phyloP scores from a whole-genome alignment of 768 basidiomycete species.

The Sistotremastrum niveocremeum region DNA sequence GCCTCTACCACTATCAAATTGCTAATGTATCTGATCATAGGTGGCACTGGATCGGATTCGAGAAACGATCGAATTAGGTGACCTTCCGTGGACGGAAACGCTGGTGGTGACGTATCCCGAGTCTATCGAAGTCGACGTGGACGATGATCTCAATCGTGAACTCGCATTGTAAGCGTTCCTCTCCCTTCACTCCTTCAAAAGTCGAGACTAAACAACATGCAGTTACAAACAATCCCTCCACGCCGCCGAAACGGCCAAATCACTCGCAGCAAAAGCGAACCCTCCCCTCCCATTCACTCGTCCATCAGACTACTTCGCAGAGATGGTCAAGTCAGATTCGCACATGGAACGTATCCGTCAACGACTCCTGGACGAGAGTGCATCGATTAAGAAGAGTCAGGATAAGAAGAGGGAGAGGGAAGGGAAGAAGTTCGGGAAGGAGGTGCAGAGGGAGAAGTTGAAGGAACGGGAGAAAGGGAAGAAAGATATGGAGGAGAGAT shows the following conservation, averaged over 20 bases:
- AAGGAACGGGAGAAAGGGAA: conserved; percentile 81
- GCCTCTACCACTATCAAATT: not conserved
- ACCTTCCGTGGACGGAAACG: conserved; percentile 77
- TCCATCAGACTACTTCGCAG: conserved; percentile 90
- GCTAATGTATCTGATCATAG: conserved; percentile 21
- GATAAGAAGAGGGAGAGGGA: conserved; percentile 85
- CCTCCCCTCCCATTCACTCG: conserved; percentile 70
- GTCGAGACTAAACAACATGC: conserved; percentile 4
- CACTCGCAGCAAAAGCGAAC: conserved; percentile 64
- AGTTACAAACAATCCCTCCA: conserved; percentile 96
- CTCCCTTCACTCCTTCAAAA: too few species aligned
- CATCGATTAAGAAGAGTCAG: conserved; percentile 82
- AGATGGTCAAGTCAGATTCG: conserved; percentile 94
- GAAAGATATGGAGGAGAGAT: conserved; percentile 81
- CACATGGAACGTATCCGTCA: conserved; percentile 98
- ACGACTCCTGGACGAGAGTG: conserved; percentile 75
- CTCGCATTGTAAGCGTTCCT: conserved; percentile 69
- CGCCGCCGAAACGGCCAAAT: conserved; percentile 58
- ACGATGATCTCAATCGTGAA: conserved; percentile 89
- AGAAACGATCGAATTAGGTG: conserved; percentile 60
- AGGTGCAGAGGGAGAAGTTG: conserved; percentile 89
- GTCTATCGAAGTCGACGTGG: conserved; percentile 58
- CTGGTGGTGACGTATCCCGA: conserved; percentile 59
- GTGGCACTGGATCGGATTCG: conserved; percentile 71
- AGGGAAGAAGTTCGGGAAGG: conserved; percentile 96